phyloP scores from a whole-genome alignment of 108 stramenopile species.

The Fragilariopsis cylindrus region DNA sequence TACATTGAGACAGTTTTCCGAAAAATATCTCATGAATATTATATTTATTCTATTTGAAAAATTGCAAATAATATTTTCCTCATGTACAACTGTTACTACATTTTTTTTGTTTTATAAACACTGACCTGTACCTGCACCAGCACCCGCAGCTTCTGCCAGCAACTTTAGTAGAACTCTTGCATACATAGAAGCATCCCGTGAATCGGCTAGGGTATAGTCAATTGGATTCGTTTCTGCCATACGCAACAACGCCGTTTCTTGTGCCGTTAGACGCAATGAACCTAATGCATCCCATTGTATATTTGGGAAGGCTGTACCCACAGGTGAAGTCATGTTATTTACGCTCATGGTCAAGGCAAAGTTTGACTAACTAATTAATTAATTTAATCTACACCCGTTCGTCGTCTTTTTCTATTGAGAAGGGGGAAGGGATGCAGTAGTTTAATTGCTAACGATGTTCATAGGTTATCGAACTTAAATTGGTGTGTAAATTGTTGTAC shows the following conservation, averaged over 20 bases:
- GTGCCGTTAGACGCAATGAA: conserved; percentile 80
- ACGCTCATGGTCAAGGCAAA: conserved; percentile 34
- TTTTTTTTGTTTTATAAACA: background rate
- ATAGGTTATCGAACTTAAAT: too few species aligned
- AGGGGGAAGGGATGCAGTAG: background rate
- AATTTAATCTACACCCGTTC: background rate
- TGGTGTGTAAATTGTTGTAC: too few species aligned
- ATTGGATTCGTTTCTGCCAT: conserved; percentile 92
- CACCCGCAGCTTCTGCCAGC: conserved; percentile 75
- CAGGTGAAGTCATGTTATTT: conserved; percentile 52
- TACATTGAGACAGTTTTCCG: too few species aligned
- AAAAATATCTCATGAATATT: too few species aligned
- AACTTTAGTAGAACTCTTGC: conserved; percentile 85
- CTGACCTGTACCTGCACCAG: conserved; percentile 66
- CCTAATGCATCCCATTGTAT: conserved; percentile 83
- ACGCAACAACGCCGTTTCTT: conserved; percentile 83
- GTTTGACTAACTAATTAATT: background rate
- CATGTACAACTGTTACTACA: too few species aligned
- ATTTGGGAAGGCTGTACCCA: conserved; percentile 64
- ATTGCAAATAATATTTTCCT: too few species aligned
- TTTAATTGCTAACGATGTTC: too few species aligned
- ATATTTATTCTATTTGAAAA: too few species aligned
- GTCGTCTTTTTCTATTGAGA: background rate
- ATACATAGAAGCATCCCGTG: conserved; percentile 90
- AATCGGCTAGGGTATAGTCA: conserved; percentile 85